phyloP scores from a whole-genome alignment of 306 rosid species.

The Pyrus bretschneideri region DNA sequence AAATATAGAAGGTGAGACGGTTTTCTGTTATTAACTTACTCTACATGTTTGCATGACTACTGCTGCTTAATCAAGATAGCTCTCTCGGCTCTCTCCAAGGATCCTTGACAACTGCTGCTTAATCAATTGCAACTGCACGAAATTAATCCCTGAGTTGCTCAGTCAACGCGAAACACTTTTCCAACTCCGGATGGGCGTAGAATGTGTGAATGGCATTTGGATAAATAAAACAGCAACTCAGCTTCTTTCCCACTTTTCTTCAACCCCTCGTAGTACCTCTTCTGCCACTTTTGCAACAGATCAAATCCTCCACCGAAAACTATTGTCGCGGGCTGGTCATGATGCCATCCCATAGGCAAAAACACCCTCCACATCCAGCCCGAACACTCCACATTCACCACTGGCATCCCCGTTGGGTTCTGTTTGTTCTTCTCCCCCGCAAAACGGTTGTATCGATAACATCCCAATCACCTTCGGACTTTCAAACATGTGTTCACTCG shows the following conservation, averaged over 20 bases:
- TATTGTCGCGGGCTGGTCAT: slow-evolving; percentile 18
- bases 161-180: not conserved
- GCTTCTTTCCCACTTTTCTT: slow-evolving; percentile 18
- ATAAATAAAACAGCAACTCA: slow-evolving; percentile 14
- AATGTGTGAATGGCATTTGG: slow-evolving; percentile 14
- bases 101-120: not conserved
- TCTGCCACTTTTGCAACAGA: slow-evolving; percentile 22
- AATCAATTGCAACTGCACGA: not conserved
- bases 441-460: too few relatives aligned
- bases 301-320: slow-evolving; percentile 20
- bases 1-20: too few relatives aligned
- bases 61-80: too few relatives aligned
- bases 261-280: slow-evolving; percentile 19
- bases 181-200: not conserved
- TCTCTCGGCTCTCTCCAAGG: too few relatives aligned
- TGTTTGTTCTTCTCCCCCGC: too few relatives aligned
- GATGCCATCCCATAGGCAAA: slow-evolving; percentile 17
- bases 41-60: too few relatives aligned
- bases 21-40: too few relatives aligned
- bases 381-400: not conserved
- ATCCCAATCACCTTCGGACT: too few relatives aligned
- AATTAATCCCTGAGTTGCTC: not conserved
- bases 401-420: too few relatives aligned
- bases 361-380: slow-evolving; percentile 29
- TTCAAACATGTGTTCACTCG: too few relatives aligned